phyloP scores from a whole-genome alignment of 1,139 yeast species.

The Debaryomyces fabryi region DNA sequence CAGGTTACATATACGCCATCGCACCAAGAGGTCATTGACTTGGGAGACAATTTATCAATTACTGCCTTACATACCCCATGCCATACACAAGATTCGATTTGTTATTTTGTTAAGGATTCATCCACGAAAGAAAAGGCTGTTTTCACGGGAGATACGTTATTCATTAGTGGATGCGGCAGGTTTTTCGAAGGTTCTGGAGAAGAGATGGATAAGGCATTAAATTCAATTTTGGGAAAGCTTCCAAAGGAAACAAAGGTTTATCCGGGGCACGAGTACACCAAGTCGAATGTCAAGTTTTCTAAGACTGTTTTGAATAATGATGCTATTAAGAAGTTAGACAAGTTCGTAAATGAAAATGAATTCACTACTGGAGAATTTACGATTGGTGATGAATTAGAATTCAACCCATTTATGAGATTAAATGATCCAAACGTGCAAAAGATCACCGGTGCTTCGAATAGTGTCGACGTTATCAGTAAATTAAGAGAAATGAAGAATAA shows the following conservation, averaged over 20 bases:
- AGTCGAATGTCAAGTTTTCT: slow-evolving; percentile 77
- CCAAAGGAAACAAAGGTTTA: slow-evolving; percentile 75
- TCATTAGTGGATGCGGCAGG: slow-evolving; percentile 94
- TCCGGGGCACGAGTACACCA: slow-evolving; percentile 97
- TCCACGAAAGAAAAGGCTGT: slow-evolving; percentile 68
- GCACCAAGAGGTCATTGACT: slow-evolving; percentile 58
- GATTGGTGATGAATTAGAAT: slow-evolving; percentile 75
- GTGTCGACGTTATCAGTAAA: slow-evolving; percentile 61
- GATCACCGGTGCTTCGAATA: slow-evolving; percentile 42
- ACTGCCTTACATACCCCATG: slow-evolving; percentile 95
- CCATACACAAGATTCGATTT: slow-evolving; percentile 94
- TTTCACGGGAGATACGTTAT: slow-evolving; percentile 94
- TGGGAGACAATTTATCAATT: slow-evolving; percentile 68
- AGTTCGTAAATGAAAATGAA: slow-evolving; percentile 58
- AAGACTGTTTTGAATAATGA: slow-evolving; percentile 57
- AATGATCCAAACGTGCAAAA: slow-evolving; percentile 56
- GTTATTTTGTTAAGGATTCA: slow-evolving; percentile 73
- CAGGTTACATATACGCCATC: slow-evolving; percentile 68
- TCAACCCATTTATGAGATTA: slow-evolving; percentile 89
- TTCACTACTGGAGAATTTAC: slow-evolving; percentile 84
- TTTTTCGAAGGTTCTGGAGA: slow-evolving; percentile 89
- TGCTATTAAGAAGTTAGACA: slow-evolving; percentile 58
- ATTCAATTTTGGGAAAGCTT: slow-evolving; percentile 55
- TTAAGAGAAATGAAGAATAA: slow-evolving; percentile 73
- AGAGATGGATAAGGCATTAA: slow-evolving; percentile 78